These are phyloP conservation scores for Cladosporium velox DNA, from an alignment of 2,329 filamentous ascomycete species.

Conservation along the genomic window DNA sequence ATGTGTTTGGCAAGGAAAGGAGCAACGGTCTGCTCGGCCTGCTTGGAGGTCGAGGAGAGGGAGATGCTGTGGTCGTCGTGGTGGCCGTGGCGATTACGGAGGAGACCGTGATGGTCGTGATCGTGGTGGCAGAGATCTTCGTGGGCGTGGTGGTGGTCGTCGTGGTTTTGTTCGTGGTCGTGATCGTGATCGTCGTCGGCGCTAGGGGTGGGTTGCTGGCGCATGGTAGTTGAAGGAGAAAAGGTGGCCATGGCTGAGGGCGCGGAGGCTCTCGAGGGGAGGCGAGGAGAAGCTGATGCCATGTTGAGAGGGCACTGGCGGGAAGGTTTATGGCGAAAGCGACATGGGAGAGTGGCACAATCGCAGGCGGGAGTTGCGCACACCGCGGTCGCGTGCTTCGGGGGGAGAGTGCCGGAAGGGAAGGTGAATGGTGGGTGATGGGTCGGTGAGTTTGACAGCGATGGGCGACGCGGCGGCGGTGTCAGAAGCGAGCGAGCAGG, in stretches of 20 bases:
- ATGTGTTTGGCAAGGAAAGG: constrained; percentile 92
- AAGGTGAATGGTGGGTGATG: background rate
- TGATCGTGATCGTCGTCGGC: constrained; percentile 25
- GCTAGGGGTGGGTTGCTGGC: constrained; percentile 28
- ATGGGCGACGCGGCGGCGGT: background rate
- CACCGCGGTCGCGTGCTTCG: constrained; percentile 16
- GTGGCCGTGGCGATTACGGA: constrained; percentile 31
- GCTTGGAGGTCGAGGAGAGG: constrained; percentile 54
- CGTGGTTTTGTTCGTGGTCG: background rate
- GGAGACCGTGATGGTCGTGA: constrained; percentile 30
- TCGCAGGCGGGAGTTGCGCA: background rate
- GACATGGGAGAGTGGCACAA: constrained; percentile 20
- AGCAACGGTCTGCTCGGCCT: constrained; percentile 75
- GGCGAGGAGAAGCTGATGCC: constrained; percentile 20
- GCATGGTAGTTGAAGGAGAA: constrained; percentile 14
- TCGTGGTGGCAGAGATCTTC: constrained; percentile 37
- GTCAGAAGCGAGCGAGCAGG: background rate
- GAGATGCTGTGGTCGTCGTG: constrained; percentile 40
- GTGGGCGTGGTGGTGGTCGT: constrained; percentile 25
- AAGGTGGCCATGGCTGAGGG: constrained; percentile 14
- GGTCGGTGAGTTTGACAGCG: background rate
- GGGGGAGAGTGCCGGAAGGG: background rate
- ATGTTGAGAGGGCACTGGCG: constrained; percentile 18
- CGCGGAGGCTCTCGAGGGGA: constrained; percentile 9
- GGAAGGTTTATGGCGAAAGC: constrained; percentile 18